These are phyloP conservation scores for Penicillium sp. DNA, from an alignment of 2,329 filamentous ascomycete species.

Conservation along the genomic window DNA sequence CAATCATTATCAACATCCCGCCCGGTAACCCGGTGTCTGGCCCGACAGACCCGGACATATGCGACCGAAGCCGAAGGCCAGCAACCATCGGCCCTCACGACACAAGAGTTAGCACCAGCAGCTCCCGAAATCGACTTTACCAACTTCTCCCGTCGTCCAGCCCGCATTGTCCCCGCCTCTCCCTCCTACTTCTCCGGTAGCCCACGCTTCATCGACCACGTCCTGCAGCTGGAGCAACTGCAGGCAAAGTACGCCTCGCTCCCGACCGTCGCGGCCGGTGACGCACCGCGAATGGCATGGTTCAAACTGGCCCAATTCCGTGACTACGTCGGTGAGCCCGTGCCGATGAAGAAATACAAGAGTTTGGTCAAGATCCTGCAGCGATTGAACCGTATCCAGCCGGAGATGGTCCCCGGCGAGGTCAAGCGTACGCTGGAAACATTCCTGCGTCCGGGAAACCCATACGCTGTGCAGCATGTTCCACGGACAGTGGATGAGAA, in stretches of 20 bases:
- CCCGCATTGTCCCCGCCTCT: conserved; percentile 79
- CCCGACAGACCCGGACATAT: conserved; percentile 31
- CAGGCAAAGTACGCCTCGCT: conserved; percentile 72
- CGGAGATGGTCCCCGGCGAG: conserved; percentile 71
- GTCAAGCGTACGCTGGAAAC: conserved; percentile 66
- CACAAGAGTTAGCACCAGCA: conserved; percentile 24
- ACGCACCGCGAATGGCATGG: conserved; percentile 79
- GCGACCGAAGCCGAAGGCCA: conserved; percentile 31
- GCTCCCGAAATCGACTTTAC: conserved; percentile 42
- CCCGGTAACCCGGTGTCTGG: conserved; percentile 21
- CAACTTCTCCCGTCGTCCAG: conserved; percentile 48
- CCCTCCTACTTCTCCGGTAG: conserved; percentile 94
- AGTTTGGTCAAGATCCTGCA: conserved; percentile 75
- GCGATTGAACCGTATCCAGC: conserved; percentile 82
- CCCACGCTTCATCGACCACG: conserved; percentile 82
- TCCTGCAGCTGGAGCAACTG: conserved; percentile 73
- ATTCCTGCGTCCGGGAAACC: conserved; percentile 77
- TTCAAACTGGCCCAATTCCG: conserved; percentile 77
- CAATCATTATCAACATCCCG: conserved; percentile 35
- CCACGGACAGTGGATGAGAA: conserved; percentile 70
- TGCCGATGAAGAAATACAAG: conserved; percentile 77
- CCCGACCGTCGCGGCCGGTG: conserved; percentile 66
- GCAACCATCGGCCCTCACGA: conserved; percentile 4
- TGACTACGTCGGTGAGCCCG: conserved; percentile 68
- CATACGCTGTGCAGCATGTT: conserved; percentile 65